phyloP scores from a whole-genome alignment of 768 basidiomycete genomes.

The Hemileccinum rubropunctum region DNA sequence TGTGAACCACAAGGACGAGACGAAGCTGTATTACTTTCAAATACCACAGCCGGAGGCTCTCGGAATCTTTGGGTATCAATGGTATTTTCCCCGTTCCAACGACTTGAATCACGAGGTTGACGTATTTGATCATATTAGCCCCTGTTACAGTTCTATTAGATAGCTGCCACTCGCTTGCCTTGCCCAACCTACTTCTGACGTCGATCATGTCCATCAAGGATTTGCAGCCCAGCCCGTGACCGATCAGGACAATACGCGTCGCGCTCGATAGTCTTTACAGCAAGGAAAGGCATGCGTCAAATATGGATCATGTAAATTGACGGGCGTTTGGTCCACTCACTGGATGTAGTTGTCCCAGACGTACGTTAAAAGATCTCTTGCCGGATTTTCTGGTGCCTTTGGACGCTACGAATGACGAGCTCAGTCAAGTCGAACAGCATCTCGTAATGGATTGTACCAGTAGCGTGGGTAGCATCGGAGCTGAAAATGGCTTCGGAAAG shows the following conservation, averaged over 20 bases:
- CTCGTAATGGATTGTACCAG: slow-evolving; percentile 30
- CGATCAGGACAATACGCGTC: slow-evolving; percentile 73
- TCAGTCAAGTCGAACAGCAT: not conserved
- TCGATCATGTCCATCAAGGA: slow-evolving; percentile 74
- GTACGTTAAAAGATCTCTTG: slow-evolving; percentile 67
- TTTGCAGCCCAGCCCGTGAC: slow-evolving; percentile 83
- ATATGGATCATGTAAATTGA: not conserved
- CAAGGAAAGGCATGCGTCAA: not conserved
- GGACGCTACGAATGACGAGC: slow-evolving; percentile 30
- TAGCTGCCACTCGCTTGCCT: not conserved
- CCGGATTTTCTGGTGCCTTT: slow-evolving; percentile 44
- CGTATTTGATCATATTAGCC: slow-evolving; percentile 54
- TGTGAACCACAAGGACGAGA: not conserved
- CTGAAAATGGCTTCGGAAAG: slow-evolving; percentile 54
- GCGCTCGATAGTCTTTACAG: slow-evolving; percentile 64
- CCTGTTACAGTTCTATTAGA: slow-evolving; percentile 29
- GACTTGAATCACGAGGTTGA: slow-evolving; percentile 76
- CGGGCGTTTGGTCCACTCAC: slow-evolving; percentile 44
- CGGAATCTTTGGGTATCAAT: slow-evolving; percentile 49
- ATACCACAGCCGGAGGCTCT: slow-evolving; percentile 71
- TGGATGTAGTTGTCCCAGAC: slow-evolving; percentile 97
- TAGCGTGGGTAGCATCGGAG: slow-evolving; percentile 21
- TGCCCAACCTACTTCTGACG: slow-evolving; percentile 53
- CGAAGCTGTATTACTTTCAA: slow-evolving; percentile 45
- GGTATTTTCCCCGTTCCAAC: slow-evolving; percentile 63